Percentiles rank a stretch among this genome's conserved stretches.
Conservation (phyloP, 495 filamentous ascomycete species). For the Trichoderma asperelloides region DNA sequence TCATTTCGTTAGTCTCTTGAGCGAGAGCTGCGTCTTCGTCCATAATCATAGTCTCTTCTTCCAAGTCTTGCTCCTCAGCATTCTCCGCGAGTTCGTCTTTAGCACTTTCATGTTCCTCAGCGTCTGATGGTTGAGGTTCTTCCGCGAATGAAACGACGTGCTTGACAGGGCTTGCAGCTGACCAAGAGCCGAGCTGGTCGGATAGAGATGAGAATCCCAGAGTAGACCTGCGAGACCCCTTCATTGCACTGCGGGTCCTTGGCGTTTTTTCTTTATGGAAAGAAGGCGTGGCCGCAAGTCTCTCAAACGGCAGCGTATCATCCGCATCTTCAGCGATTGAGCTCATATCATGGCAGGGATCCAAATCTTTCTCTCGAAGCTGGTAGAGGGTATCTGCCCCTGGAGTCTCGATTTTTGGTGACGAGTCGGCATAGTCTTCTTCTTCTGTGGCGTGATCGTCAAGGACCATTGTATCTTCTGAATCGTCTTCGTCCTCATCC, state of each 20-base stretch:
- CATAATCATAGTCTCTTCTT: constrained; percentile 26
- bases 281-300: background rate
- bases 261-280: background rate
- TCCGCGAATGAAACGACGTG: constrained; percentile 7
- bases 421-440: background rate
- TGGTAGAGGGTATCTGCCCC: background rate
- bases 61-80: constrained; percentile 23
- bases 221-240: constrained; percentile 11
- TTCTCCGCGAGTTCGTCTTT: constrained; percentile 14
- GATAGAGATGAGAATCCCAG: constrained; percentile 56
- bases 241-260: constrained; percentile 18
- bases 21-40: constrained; percentile 40
- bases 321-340: constrained; percentile 27
- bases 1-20: constrained; percentile 44
- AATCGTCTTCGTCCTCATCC: background rate
- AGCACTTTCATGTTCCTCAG: constrained; percentile 12
- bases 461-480: constrained; percentile 1
- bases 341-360: constrained; percentile 2
- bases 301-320: constrained; percentile 8
- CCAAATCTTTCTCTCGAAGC: constrained; percentile 5
- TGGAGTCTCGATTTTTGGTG: background rate
- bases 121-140: constrained; percentile 8
- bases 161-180: constrained; percentile 40
- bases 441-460: background rate
- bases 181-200: constrained; percentile 51